Conservation (phyloP, 1,139 yeast species). For the Yamadazyma epiphylla region DNA sequence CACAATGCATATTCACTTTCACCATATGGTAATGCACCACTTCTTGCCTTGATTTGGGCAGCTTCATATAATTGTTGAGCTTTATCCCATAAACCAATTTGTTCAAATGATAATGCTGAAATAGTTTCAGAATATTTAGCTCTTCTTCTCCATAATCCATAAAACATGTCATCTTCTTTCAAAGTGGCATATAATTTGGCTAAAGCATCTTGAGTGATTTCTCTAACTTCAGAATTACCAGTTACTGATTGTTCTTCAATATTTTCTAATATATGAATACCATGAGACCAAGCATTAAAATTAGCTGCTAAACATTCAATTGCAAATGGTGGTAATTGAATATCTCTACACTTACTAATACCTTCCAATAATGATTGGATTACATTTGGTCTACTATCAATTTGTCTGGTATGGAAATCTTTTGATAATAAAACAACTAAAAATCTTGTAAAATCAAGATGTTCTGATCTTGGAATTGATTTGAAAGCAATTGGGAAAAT, state of each 20-base stretch:
- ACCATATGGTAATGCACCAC: conserved; percentile 93
- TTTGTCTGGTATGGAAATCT: conserved; percentile 88
- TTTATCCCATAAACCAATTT: conserved; percentile 90
- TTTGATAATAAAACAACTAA: conserved; percentile 78
- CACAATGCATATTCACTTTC: conserved; percentile 94
- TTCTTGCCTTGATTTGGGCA: conserved; percentile 96
- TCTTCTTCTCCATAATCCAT: conserved; percentile 95
- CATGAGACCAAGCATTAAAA: conserved; percentile 89
- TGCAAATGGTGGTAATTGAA: conserved; percentile 92
- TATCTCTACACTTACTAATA: conserved; percentile 63
- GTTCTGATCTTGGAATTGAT: conserved; percentile 73
- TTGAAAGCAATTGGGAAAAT: conserved; percentile 78
- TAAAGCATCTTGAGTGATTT: conserved; percentile 86
- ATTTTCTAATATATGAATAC: conserved; percentile 75
- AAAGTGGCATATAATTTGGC: conserved; percentile 84
- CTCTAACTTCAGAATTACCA: conserved; percentile 73
- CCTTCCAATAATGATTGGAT: conserved; percentile 83
- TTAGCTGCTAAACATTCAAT: conserved; percentile 85
- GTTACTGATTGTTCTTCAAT: conserved; percentile 64
- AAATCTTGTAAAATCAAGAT: conserved; percentile 76
- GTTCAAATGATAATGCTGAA: conserved; percentile 90
- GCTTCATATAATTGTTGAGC: conserved; percentile 93
- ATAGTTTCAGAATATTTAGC: conserved; percentile 93
- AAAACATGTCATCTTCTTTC: conserved; percentile 95
- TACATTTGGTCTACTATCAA: conserved; percentile 83